Evolutionary conservation across 2,329 filamentous ascomycete species (phyloP).

Genomic region (Penicillium nordicum): DNA sequence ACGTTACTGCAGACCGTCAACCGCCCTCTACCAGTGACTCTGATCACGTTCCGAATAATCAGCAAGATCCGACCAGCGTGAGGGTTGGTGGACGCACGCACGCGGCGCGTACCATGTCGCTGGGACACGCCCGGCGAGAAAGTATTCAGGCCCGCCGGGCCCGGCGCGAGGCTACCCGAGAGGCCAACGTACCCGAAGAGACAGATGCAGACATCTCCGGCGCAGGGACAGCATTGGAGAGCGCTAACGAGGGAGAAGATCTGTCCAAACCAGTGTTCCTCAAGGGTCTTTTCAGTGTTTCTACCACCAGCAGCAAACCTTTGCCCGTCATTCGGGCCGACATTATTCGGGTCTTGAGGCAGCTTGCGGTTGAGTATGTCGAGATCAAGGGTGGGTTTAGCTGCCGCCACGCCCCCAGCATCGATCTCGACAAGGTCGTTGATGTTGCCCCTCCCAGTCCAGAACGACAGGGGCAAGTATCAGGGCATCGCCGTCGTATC

Average conservation of each 20-base stretch:
- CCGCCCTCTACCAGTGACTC: constrained; percentile 74
- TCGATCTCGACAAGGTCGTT: constrained; percentile 72
- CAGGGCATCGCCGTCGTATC: constrained; percentile 68
- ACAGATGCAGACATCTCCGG: constrained; percentile 73
- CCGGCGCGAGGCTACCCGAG: constrained; percentile 66
- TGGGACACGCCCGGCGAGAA: constrained; percentile 83
- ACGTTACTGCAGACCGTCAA: constrained; percentile 55
- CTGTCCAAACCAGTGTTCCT: constrained; percentile 86
- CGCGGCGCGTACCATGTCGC: constrained; percentile 74
- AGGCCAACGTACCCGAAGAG: constrained; percentile 83
- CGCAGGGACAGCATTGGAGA: constrained; percentile 51
- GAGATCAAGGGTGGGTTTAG: constrained; percentile 94
- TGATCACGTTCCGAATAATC: constrained; percentile 60
- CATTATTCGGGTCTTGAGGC: constrained; percentile 82
- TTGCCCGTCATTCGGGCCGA: constrained; percentile 81
- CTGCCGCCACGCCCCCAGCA: constrained; percentile 84
- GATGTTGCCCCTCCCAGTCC: constrained; percentile 61
- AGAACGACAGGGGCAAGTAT: constrained; percentile 44
- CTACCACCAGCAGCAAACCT: constrained; percentile 90
- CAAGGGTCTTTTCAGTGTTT: constrained; percentile 95
- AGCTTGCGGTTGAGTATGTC: constrained; percentile 83
- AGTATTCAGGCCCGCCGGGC: constrained; percentile 85
- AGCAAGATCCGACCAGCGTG: constrained; percentile 43
- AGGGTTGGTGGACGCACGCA: constrained; percentile 57
- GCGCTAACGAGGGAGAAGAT: constrained; percentile 61